These are phyloP conservation scores for Trebouxia sp. DNA, from an alignment of 139 green algal species.

Conservation along the genomic window DNA sequence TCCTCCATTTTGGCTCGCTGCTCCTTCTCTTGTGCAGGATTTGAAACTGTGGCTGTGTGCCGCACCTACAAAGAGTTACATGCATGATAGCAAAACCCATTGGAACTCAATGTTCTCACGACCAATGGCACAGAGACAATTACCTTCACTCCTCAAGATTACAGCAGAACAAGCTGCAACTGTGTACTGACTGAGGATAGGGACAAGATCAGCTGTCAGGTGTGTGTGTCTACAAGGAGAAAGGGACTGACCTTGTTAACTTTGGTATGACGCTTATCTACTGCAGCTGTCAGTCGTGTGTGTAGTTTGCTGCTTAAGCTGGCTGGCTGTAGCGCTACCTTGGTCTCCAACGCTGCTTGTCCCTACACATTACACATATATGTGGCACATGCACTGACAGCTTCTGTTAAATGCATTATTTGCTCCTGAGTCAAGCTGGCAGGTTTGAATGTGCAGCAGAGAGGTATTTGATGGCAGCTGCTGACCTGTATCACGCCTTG, in stretches of 20 bases:
- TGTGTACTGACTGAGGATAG: too few species aligned
- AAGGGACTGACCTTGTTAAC: slow-evolving; percentile 24
- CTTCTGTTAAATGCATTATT: background rate
- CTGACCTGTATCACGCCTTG: slow-evolving; percentile 41
- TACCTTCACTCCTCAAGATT: background rate
- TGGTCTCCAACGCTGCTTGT: slow-evolving; percentile 63
- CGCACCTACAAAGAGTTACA: slow-evolving; percentile 37
- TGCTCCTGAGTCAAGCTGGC: background rate
- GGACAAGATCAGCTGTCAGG: background rate
- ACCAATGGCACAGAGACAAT: background rate
- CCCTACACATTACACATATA: slow-evolving; percentile 52
- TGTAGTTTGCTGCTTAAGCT: slow-evolving; percentile 65
- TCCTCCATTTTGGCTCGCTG: slow-evolving; percentile 47
- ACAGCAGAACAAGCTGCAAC: background rate
- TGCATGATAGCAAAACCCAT: background rate
- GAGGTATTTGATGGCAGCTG: background rate
- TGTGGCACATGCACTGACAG: background rate
- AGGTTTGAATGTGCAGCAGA: background rate
- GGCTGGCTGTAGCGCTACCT: slow-evolving; percentile 68
- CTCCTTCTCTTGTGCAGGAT: slow-evolving; percentile 42
- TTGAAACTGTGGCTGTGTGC: slow-evolving; percentile 41
- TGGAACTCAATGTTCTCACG: background rate
- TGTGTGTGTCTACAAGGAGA: background rate
- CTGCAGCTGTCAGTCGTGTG: slow-evolving; percentile 51
- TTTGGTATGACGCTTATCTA: slow-evolving; percentile 53